These are phyloP conservation scores for Fraxinus velutina DNA, from an alignment of 305 asterid genomes.

Conservation along the genomic window DNA sequence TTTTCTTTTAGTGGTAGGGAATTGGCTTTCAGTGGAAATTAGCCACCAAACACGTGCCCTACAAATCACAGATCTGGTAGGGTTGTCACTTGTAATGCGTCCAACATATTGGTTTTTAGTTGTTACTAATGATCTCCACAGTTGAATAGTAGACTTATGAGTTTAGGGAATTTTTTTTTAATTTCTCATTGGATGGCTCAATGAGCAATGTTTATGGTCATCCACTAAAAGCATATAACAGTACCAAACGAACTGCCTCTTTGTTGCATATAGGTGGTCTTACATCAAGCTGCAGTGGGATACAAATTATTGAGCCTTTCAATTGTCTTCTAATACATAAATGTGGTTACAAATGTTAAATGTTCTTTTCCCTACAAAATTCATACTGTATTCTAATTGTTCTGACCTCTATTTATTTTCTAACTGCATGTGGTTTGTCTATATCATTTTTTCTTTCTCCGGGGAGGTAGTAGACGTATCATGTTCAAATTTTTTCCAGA, in stretches of 20 bases:
- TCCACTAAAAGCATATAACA: neutral
- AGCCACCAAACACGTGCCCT: neutral
- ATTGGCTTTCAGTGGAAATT: neutral
- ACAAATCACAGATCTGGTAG: neutral
- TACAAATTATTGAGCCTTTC: neutral
- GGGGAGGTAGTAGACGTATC: constrained; percentile 7
- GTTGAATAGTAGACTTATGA: neutral
- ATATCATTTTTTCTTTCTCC: neutral
- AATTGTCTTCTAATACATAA: neutral
- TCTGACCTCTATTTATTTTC: neutral
- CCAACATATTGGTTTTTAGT: neutral
- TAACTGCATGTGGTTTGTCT: neutral
- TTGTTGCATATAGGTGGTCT: neutral
- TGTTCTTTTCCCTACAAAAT: neutral
- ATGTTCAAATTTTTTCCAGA: constrained; percentile 31
- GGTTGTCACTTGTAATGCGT: neutral
- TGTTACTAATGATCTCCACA: neutral
- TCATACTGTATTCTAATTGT: neutral
- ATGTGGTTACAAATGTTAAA: neutral
- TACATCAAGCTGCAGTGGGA: neutral
- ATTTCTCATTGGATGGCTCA: neutral
- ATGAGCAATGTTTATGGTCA: neutral
- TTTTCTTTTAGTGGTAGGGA: neutral
- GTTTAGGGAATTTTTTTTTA: neutral
- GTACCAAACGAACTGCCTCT: neutral